Evolutionary conservation across 2,329 filamentous ascomycete species (phyloP).

Genomic region (Ophiostoma novo-ulmi): DNA sequence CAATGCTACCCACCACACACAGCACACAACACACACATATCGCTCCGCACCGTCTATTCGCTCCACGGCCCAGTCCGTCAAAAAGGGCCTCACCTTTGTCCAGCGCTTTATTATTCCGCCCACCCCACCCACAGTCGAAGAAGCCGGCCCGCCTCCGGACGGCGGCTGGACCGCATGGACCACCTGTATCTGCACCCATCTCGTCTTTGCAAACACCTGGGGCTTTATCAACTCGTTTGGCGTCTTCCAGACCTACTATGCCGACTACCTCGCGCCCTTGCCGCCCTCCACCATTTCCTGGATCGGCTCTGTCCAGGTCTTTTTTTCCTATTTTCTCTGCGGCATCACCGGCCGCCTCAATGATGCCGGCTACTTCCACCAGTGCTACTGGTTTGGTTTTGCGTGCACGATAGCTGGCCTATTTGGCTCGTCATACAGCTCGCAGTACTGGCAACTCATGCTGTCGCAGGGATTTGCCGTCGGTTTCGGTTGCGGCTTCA

Average conservation of each 20-base stretch:
- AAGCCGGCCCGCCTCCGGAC: conserved; percentile 19
- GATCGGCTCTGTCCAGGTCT: conserved; percentile 27
- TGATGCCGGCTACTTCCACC: conserved; percentile 27
- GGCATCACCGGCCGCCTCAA: conserved; percentile 25
- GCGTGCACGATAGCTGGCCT: conserved; percentile 22
- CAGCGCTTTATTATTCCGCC: conserved; percentile 13
- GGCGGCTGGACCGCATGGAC: conserved; percentile 21
- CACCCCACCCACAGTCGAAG: conserved; percentile 11
- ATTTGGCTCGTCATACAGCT: conserved; percentile 23
- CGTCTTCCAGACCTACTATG: conserved; percentile 29
- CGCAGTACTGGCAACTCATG: conserved; percentile 28
- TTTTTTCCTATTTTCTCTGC: conserved; percentile 25
- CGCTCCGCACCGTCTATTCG: not conserved
- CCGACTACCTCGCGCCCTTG: conserved; percentile 24
- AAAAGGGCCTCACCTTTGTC: conserved; percentile 8
- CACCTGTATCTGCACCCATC: conserved; percentile 21
- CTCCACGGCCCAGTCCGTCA: not conserved
- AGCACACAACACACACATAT: not conserved
- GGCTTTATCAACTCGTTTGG: conserved; percentile 29
- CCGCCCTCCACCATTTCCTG: conserved; percentile 28
- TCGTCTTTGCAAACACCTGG: conserved; percentile 32
- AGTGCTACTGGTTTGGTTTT: conserved; percentile 22
- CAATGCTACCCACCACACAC: not conserved
- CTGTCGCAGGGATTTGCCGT: conserved; percentile 38
- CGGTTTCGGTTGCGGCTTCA: conserved; percentile 36